These are phyloP conservation scores for Wallemia mellicola DNA, from an alignment of 1,284 basidiomycete genomes.

Conservation along the genomic window DNA sequence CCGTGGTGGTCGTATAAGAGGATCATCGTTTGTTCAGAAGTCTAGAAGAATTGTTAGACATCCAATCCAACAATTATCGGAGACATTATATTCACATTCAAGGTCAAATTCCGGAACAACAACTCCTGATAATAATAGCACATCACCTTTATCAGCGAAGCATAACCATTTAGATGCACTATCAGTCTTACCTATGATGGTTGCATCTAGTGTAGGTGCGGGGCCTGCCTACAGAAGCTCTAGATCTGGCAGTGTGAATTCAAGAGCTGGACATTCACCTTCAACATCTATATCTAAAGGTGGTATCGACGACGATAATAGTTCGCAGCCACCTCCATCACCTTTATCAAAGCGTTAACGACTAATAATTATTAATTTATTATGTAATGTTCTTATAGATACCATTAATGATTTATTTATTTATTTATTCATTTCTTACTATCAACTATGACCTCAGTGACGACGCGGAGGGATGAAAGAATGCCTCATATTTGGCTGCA, in stretches of 20 bases:
- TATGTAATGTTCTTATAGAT: no score
- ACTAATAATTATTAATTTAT: no score
- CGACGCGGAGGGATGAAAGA: background rate
- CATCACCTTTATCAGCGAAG: slow-evolving; percentile 11
- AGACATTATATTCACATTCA: slow-evolving; percentile 16
- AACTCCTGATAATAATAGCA: slow-evolving; percentile 13
- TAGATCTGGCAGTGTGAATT: slow-evolving; percentile 15
- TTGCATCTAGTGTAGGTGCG: slow-evolving; percentile 56
- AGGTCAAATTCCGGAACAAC: slow-evolving; percentile 21
- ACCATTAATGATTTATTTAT: background rate
- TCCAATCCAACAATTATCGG: slow-evolving; percentile 36
- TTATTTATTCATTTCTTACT: background rate
- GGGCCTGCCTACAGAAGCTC: slow-evolving; percentile 23
- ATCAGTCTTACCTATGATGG: slow-evolving; percentile 50
- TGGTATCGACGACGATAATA: slow-evolving; percentile 21
- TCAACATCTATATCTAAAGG: slow-evolving; percentile 16
- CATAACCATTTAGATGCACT: slow-evolving; percentile 2
- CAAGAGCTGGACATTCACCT: slow-evolving; percentile 27
- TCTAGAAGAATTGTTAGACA: slow-evolving; percentile 31
- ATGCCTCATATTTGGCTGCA: background rate
- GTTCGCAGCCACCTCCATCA: slow-evolving; percentile 50
- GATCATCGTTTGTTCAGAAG: slow-evolving; percentile 15
- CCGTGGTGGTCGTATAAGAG: slow-evolving; percentile 53
- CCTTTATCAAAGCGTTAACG: slow-evolving; percentile 5
- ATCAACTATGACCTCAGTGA: background rate